Conservation (phyloP, 176 grass and related monocot species). For the Thalia dealbata region DNA sequence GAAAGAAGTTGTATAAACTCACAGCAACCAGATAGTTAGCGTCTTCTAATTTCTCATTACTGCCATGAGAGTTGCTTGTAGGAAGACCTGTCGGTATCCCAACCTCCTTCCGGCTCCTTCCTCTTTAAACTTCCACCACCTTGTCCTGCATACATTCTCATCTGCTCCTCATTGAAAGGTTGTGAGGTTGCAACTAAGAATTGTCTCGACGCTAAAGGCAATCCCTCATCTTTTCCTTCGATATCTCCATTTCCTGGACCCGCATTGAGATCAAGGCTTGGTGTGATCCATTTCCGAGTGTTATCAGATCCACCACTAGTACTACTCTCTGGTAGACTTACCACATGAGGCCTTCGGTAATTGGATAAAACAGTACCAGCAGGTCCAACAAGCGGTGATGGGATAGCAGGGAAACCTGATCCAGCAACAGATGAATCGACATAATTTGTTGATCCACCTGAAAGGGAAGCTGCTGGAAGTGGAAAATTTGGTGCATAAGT, state of each 20-base stretch:
- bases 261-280: conserved; percentile 70
- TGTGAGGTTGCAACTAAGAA: conserved; percentile 41
- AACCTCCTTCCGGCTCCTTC: conserved; percentile 73
- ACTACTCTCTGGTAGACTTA: conserved; percentile 60
- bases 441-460: conserved; percentile 42
- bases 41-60: conserved; percentile 20
- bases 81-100: conserved; percentile 60
- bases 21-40: conserved; percentile 8
- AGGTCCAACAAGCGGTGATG: conserved; percentile 45
- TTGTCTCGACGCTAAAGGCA: conserved; percentile 35
- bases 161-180: conserved; percentile 48
- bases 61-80: conserved; percentile 64
- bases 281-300: conserved; percentile 49
- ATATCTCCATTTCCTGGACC: conserved; percentile 56
- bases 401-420: conserved; percentile 40
- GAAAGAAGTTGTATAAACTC: conserved; percentile 4
- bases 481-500: conserved; percentile 41
- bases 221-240: conserved; percentile 52
- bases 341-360: conserved; percentile 51
- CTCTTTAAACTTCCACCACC: conserved; percentile 47
- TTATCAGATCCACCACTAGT: conserved; percentile 50
- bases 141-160: conserved; percentile 42
- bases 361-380: conserved; percentile 37
- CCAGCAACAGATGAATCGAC: conserved; percentile 26
- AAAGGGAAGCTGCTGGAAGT: conserved; percentile 41